Base-by-base conservation (phyloP, 1,139 yeast species). In the Candida neerlandica region DNA sequence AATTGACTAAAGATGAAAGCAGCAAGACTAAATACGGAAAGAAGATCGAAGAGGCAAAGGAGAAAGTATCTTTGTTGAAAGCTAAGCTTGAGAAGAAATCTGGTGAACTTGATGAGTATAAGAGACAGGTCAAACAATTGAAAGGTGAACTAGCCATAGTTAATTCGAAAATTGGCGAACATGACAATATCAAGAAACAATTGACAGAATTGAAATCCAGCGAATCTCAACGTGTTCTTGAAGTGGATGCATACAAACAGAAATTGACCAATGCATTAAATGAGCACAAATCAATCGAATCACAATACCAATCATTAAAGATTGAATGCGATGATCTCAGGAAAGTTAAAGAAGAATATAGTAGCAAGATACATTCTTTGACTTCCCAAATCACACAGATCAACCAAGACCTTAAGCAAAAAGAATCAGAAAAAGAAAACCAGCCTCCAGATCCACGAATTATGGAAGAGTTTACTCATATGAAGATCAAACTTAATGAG, bases 401-500 rank as follows among this genome's bases (percentile, higher is more conserved):
- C 7, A 64, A 66, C 41, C 46, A 50, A 3, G 57, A 56, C 19
- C 44, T 51, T 11, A 55, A 56, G 56, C 4, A 54, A 48, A 34
- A 64, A 56, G 51, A 66, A 56, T 41, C 44, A 49, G 78, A 64
- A 55, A 75, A 65, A 60, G 79, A 73, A 60, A 78, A 65, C 56
- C 67, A 63, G n/a, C 74, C 75, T 5, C 73, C 73, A 1, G 69
- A 66, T 46, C 65, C 69, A 1, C 58, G 62, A 5, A 58, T 78
- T 41, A 62, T 75, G 51, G 74, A 69, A 47, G 84, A 80, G 39
- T 81, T 74, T 59, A 77, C 81, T 9, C 69, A 67, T 41, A 67
- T 83, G 59, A 82, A 80, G 54, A 62, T 81, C 19, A 78, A 79
- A 53, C 63, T 83, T 38, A 80, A 81, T 53, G 86, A 82, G 51